A percentile compares a stretch with the other conserved stretches of the same genome.
Conservation (phyloP, 2,329 filamentous ascomycete genomes). For the Aspergillus sp. region DNA sequence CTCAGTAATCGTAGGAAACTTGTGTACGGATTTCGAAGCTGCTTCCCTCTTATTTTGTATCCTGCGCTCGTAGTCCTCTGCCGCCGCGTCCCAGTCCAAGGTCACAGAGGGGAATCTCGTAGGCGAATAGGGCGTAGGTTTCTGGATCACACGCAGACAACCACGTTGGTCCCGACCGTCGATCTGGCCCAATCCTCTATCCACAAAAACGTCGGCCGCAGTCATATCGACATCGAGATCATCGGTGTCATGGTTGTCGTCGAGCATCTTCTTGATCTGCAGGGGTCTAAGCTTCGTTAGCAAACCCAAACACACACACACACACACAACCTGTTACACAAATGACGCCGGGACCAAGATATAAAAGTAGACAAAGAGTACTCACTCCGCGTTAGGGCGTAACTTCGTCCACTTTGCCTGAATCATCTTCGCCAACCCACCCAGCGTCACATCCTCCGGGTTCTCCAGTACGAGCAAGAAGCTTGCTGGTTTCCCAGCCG, state of each 20-base stretch:
- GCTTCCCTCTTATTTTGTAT: slow-evolving; percentile 10
- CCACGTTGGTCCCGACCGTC: slow-evolving; percentile 32
- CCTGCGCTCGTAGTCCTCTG: slow-evolving; percentile 12
- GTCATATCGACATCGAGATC: slow-evolving; percentile 28
- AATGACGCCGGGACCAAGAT: neutral
- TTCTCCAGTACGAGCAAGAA: slow-evolving; percentile 26
- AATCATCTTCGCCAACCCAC: slow-evolving; percentile 25
- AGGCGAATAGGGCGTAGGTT: slow-evolving; percentile 16
- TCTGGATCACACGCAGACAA: slow-evolving; percentile 29
- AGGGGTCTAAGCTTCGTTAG: slow-evolving; percentile 22
- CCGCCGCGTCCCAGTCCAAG: slow-evolving; percentile 29
- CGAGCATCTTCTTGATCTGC: slow-evolving; percentile 31
- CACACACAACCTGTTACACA: neutral
- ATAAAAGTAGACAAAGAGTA: slow-evolving; percentile 1
- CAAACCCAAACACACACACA: neutral
- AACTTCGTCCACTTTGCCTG: slow-evolving; percentile 28
- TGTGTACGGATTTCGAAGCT: slow-evolving; percentile 4
- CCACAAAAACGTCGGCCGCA: slow-evolving; percentile 34
- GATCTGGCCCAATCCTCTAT: slow-evolving; percentile 26
- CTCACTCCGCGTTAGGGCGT: slow-evolving; percentile 27
- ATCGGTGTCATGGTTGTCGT: slow-evolving; percentile 26
- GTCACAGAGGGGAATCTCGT: slow-evolving; percentile 28
- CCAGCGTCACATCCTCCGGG: slow-evolving; percentile 26
- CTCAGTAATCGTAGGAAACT: slow-evolving; percentile 15
- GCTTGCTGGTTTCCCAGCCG: slow-evolving; percentile 14